Base-by-base conservation (phyloP, 495 filamentous ascomycete species). In the Hypomontagnella monticulosa region DNA sequence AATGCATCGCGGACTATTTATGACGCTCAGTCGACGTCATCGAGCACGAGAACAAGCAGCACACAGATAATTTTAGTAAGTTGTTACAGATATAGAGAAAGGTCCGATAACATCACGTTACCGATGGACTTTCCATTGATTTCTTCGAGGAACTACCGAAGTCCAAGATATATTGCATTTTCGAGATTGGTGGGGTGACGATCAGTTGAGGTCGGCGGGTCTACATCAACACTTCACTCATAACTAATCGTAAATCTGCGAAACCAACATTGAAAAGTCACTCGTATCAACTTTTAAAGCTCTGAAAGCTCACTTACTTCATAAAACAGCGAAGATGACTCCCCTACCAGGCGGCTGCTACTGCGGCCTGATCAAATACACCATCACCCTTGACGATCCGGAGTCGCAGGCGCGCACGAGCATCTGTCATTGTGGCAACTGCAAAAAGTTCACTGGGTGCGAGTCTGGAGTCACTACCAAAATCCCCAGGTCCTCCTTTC, bases 391-490 rank as follows among this genome's bases (percentile, higher is more conserved):
- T 9, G 40, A 47, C 11, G 60, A 72, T 52, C 83, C 83, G 0
- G 71, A 76, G 0, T 78, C 85, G n/a, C 81, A 87, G 18, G 87
- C 87, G 0, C 79, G 87, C 41, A 89, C 86, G 0, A 87, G 84
- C 0, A 73, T 91, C 30, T 90, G 87, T 70, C 87, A 91, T 71
- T 90, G 88, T 70, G 59, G 69, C 18, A 89, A 84, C 71, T 89
- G 87, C 77, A 71, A 75, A 75, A 85, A 87, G 75, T 87, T 87
- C 16, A 89, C 89, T 54, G 87, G 88, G 19, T 80, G 82, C 15
- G 84, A 86, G 57, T 88, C 85, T 62, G 87, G 88, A 11, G 73
- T 89, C 8, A 89, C 88, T 0, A 79, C 84, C n/a, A 89, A 89
- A 69, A 78, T 89, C 12, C 79, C 86, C 8, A 76, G 78, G 18